Evolutionary conservation across 2,329 filamentous ascomycete genomes (phyloP).

Genomic region (Fusarium sp.): DNA sequence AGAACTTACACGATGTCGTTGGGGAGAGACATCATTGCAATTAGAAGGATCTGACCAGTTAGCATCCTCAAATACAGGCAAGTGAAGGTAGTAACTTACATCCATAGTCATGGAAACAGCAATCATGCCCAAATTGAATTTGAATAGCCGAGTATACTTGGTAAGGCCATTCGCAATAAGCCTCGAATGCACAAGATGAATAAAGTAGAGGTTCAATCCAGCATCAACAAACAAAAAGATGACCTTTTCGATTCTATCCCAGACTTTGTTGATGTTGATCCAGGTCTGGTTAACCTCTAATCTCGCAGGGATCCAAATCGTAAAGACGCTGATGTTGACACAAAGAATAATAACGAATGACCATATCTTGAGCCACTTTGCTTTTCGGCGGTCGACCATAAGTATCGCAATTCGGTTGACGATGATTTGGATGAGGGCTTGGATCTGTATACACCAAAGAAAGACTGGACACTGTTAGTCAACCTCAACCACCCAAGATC

Average conservation of each 20-base stretch:
- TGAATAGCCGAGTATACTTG: slow-evolving; percentile 61
- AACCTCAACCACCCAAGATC: too few relatives aligned
- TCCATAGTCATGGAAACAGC: slow-evolving; percentile 49
- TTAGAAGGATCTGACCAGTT: slow-evolving; percentile 41
- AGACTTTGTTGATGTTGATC: slow-evolving; percentile 60
- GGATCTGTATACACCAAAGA: slow-evolving; percentile 59
- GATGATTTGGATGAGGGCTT: slow-evolving; percentile 66
- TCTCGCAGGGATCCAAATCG: slow-evolving; percentile 66
- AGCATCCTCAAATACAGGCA: background rate
- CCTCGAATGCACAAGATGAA: slow-evolving; percentile 58
- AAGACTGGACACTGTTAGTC: slow-evolving; percentile 23
- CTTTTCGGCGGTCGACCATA: slow-evolving; percentile 54
- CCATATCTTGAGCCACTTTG: slow-evolving; percentile 57
- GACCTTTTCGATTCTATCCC: slow-evolving; percentile 66
- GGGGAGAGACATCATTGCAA: slow-evolving; percentile 49
- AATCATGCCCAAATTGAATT: slow-evolving; percentile 50
- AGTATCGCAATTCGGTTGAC: slow-evolving; percentile 66
- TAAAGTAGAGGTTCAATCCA: slow-evolving; percentile 64
- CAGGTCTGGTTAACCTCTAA: slow-evolving; percentile 57
- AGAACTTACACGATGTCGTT: slow-evolving; percentile 47
- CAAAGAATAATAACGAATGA: slow-evolving; percentile 58
- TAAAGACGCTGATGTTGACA: slow-evolving; percentile 65
- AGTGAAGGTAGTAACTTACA: background rate
- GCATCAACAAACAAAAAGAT: slow-evolving; percentile 64
- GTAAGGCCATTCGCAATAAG: slow-evolving; percentile 61